Base-by-base conservation (phyloP, 768 basidiomycete genomes). In the Tricholoma sp. region DNA sequence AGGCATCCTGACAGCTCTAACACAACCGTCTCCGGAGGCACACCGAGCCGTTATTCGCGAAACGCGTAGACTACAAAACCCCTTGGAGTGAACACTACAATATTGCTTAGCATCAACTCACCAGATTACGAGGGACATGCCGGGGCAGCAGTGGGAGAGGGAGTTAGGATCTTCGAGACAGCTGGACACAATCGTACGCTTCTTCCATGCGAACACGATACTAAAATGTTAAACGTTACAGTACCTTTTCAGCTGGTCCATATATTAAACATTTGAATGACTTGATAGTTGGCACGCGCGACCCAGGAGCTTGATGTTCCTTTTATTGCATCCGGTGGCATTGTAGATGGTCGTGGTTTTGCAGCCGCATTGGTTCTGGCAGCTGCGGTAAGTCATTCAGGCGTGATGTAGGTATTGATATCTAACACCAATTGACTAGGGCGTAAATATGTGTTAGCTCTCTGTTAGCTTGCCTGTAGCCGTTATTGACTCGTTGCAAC, bases 101-200 rank as follows among this genome's bases (percentile, higher is more conserved):
- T 94, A n/a, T 77, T 96, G 21, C 94, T 95, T 0, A 83, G 82
- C 31, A 96, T 97, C 63, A 90, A 85, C 56, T 93, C 94, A 0
- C 95, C 95, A 2, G 91, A 94, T 63, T 96, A 98, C 66, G 85
- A 81, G 53, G 91, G 88, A 11, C 94, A 88, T 63, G 89, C 89
- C 0, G 76, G 85, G 34, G 91, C 79, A 7, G 88, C 93, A 8
- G 83, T 94, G 49, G 91, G 90, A 59, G 94, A 95, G 67, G 91
- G 91, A 6, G 81, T 96, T n/a, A 78, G 70, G 64, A 86, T 96
- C 43, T 91, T 94, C 66, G 94, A 97, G 76, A 97, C 94, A 0
- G 94, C 94, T 2, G 95, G 94, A 5, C 91, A 90, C 64, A 94
- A 88, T 63, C 91, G 91, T 92, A 64, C 61, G 88, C 66, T 32